Evolutionary conservation across 2,329 filamentous ascomycete genomes (phyloP), one percentile per base, ranked within the genome.

Genomic region (Calonectria crousiana): DNA sequence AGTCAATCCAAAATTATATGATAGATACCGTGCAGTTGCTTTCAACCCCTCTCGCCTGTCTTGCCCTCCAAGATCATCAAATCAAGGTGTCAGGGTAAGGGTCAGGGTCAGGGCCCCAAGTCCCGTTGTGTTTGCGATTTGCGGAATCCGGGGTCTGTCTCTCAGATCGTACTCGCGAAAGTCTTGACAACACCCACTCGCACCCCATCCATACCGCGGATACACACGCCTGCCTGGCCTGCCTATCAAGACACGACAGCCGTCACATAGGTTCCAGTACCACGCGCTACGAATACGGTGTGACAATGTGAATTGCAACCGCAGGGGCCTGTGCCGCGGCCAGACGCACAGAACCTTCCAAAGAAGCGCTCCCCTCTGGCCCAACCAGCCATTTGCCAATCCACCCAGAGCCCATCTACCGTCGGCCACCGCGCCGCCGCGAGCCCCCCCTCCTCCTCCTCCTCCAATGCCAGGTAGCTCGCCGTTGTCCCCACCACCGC

Each of bases 331-430:
- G 38, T 41, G 52, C 52, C 53, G 64, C 66, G 62, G 41, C 65
- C 62, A 58, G 65, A 56, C 53, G 66, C 49, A 69, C 66, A 73
- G 71, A 73, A 73, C 71, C 67, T 73, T 73, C 71, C 66, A 73
- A 73, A 69, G 71, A 73, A 73, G 67, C 71, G 64, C 62, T 36
- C 52, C 23, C 47, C 38, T 65, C 30, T 30, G 34, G 30, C n/a
- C 47, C 30, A 34, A 44, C 49, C 51, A 28, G 28, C 30, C 30
- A 28, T 66, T 62, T 58, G 49, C 69, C 69, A 47, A 47, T n/a
- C 44, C 44, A 23, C n/a, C n/a, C 51, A 53, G 26, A 32, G 26
- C 23, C 30, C 51, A 32, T 51, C 44, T 60, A 23, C 44, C 44
- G 44, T n/a, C 44, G 44, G 44, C 44, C 44, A 47, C n/a, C 44